Conservation (phyloP, 805 yeast species). For the Candida sakaeoensis region DNA sequence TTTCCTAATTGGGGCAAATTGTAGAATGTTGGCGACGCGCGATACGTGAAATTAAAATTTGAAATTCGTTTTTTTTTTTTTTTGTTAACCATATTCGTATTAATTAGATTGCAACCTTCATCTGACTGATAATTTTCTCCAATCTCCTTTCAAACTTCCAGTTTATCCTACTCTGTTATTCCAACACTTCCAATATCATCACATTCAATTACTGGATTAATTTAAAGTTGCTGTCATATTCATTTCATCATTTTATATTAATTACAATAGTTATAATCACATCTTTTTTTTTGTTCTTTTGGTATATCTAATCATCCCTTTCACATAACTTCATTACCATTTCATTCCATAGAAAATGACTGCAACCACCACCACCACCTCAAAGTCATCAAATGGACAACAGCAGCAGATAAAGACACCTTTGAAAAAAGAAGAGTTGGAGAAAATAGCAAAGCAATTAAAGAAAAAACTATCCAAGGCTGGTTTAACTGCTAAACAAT, state of each 20-base stretch:
- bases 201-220: neutral
- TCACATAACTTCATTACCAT: neutral
- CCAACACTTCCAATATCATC: too few relatives aligned
- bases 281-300: too few relatives aligned
- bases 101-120: too few relatives aligned
- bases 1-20: conserved; percentile 6
- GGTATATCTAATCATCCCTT: too few relatives aligned
- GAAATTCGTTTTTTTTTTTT: too few relatives aligned
- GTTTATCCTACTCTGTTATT: too few relatives aligned
- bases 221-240: neutral
- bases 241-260: too few relatives aligned
- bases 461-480: conserved; percentile 41
- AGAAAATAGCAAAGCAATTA: conserved; percentile 40
- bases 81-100: too few relatives aligned
- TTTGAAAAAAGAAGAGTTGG: conserved; percentile 41
- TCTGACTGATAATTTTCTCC: neutral
- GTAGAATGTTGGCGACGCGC: conserved; percentile 1
- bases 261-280: too few relatives aligned
- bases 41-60: conserved; percentile 2
- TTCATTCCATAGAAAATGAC: neutral
- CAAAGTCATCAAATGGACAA: neutral
- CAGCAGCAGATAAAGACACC: conserved; percentile 26
- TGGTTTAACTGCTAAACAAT: conserved; percentile 41
- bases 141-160: neutral
- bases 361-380: neutral